Base-by-base conservation (phyloP, 352 stramenopile genomes). In the Phytophthora syringae region DNA sequence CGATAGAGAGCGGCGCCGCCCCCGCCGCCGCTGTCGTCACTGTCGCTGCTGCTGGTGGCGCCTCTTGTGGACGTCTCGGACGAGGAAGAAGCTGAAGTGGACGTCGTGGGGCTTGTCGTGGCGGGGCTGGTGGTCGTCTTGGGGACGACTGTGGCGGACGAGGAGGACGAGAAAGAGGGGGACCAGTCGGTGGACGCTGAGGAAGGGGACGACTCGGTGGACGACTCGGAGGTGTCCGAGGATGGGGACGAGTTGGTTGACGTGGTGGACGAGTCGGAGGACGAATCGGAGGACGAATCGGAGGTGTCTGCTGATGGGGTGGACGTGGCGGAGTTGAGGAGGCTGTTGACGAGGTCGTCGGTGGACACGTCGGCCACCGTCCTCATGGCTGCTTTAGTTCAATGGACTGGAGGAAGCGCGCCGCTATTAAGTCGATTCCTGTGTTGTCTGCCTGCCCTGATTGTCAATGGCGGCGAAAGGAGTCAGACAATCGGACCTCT, bases 341-440 rank as follows among this genome's bases (percentile, higher is more conserved):
- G 64, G 56, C 61, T 82, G 36, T 78, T 70, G 27, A 82, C 71
- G 37, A 82, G 45, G 25, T 82, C 74, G 48, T 76, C 74, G 25
- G 74, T 77, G 15, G 74, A 74, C 45, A 82, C 63, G 18, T 64
- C 60, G 45, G 61, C 58, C 50, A 59, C 61, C 42, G 49, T 62
- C 48, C 66, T 63, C 63, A 73, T 72, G 13, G 50, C 40, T 60
- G 27, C n/a, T 40, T 24, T 43, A 52, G 11, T 7, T 34, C 7
- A 25, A 16, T 42, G n/a, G n/a, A n/a, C n/a, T n/a, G n/a, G n/a
- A n/a, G 16, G 36, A 42, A 42, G 36, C 15, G 36, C 36, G 36
- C 36, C 1, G 36, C 36, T 42, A 42, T 5, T 42, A 15, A 18
- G 10, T 45, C 16, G 18, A 5, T 39, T 32, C 24, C 22, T 42